Evolutionary conservation across 2,329 filamentous ascomycete species (phyloP), one percentile per base, ranked within the genome.

Genomic region (Ophiostoma sp.): DNA sequence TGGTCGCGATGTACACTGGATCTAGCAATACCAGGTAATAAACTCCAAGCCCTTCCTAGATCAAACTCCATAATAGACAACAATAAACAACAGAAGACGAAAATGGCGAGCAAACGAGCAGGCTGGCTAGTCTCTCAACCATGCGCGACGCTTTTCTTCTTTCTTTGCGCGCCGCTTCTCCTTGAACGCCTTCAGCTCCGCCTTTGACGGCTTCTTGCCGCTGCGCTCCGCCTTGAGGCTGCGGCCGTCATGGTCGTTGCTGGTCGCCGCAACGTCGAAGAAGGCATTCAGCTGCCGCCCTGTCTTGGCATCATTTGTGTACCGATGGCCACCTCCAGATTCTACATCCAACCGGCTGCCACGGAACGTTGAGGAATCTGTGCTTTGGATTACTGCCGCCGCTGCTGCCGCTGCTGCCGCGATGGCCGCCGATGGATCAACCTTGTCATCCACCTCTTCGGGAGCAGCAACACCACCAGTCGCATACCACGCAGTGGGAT

Each of bases 241-340:
- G 69, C 89, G 86, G 1, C 95, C 95, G 74, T 97, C 89, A 75
- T 99, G 93, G 69, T 87, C 86, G 76, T 96, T 97, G 4, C 93
- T 94, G 3, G 93, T 93, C 4, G 93, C 91, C 77, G 98, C 93
- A 60, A 97, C 93, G 76, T 99, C 94, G 77, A 98, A 99, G 79
- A 89, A 98, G 55, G 93, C 91, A 75, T 91, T 91, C 90, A 98
- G 90, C 80, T 98, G 95, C 62, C 95, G 84, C 66, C 83, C 84
- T 70, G 89, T 89, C 82, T 97, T 97, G 75, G 92, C 90, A 76
- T 96, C 92, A 75, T 97, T 93, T 73, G 87, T 90, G 81, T 93
- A 90, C 42, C 67, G 66, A 3, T 85, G 88, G 71, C 88, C 81
- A 11, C 86, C 84, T 2, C 85, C 88, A 72, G 42, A 41, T 14